A percentile compares a stretch with the other conserved stretches of the same genome.
These are phyloP conservation scores for Nissolia schottii DNA, from an alignment of 306 rosid species.

Conservation along the genomic window DNA sequence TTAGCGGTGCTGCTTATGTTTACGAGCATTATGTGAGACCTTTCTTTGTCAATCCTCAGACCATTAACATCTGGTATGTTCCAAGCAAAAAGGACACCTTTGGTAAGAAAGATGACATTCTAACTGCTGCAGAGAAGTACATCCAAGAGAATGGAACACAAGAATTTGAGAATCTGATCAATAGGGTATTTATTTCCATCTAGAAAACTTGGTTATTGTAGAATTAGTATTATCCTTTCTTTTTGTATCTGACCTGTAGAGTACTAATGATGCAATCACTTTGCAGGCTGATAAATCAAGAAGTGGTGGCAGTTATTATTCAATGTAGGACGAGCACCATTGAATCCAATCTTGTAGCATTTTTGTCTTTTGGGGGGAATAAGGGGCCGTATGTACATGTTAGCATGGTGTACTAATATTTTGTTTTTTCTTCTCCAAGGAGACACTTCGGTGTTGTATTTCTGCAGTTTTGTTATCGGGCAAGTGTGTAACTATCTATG, in stretches of 20 bases:
- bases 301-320: conserved; percentile 24
- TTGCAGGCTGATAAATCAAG: conserved; percentile 75
- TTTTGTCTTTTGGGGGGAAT: neutral
- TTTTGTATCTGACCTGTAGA: neutral
- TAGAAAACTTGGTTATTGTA: neutral
- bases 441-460: neutral
- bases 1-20: conserved; percentile 88
- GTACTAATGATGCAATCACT: conserved; percentile 8
- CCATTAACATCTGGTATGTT: conserved; percentile 84
- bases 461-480: neutral
- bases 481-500: conserved; percentile 25
- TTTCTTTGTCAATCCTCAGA: conserved; percentile 63
- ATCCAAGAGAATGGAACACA: conserved; percentile 70
- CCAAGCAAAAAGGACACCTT: conserved; percentile 68
- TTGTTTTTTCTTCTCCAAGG: neutral
- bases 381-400: conserved; percentile 23
- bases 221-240: neutral
- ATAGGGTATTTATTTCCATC: conserved; percentile 55
- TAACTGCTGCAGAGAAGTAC: conserved; percentile 88
- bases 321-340: conserved; percentile 31
- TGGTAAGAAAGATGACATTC: conserved; percentile 60
- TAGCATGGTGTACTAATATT: conserved; percentile 3
- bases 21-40: conserved; percentile 90
- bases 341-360: conserved; percentile 18
- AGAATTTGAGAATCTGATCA: conserved; percentile 65